Conservation (phyloP, 2,329 filamentous ascomycete species). For the Dendrostoma leiphaemia region DNA sequence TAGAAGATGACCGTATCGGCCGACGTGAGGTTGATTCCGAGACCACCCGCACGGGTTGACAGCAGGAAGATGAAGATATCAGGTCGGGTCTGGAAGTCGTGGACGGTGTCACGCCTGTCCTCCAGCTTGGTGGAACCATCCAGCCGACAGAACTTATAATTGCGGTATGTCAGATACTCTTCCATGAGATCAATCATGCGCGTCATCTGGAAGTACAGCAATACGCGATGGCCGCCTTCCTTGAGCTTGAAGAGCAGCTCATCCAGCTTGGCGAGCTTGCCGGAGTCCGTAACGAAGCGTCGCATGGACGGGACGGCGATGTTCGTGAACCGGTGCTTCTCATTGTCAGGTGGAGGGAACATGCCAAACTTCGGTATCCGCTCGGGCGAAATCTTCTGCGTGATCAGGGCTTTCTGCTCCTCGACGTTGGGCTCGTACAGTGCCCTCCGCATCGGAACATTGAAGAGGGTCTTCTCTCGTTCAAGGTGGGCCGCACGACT, state of each 20-base stretch:
- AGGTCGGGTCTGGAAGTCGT: conserved; percentile 90
- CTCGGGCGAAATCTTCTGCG: conserved; percentile 65
- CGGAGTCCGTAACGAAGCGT: conserved; percentile 95
- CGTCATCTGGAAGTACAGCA: conserved; percentile 99
- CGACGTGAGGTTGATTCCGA: conserved; percentile 95
- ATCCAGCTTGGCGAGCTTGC: conserved; percentile 91
- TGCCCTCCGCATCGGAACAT: conserved; percentile 67
- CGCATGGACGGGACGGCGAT: conserved; percentile 95
- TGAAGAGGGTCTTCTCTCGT: conserved; percentile 75
- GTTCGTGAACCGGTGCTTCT: conserved; percentile 82
- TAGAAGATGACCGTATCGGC: conserved; percentile 99
- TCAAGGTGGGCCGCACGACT: conserved; percentile 65
- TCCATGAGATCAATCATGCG: conserved; percentile 99
- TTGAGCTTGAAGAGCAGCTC: conserved; percentile 85
- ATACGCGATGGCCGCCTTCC: conserved; percentile 85
- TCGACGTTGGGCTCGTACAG: conserved; percentile 65
- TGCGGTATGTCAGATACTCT: conserved; percentile 96
- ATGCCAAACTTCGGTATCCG: conserved; percentile 63
- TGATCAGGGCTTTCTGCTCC: conserved; percentile 74
- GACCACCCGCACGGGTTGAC: conserved; percentile 92
- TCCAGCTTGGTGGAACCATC: conserved; percentile 97
- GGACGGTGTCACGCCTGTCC: conserved; percentile 91
- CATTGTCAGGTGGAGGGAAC: conserved; percentile 75
- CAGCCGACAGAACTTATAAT: conserved; percentile 97
- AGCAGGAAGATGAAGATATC: conserved; percentile 97